phyloP scores from a whole-genome alignment of 2,329 filamentous ascomycete species.

The Epichloe elymi region DNA sequence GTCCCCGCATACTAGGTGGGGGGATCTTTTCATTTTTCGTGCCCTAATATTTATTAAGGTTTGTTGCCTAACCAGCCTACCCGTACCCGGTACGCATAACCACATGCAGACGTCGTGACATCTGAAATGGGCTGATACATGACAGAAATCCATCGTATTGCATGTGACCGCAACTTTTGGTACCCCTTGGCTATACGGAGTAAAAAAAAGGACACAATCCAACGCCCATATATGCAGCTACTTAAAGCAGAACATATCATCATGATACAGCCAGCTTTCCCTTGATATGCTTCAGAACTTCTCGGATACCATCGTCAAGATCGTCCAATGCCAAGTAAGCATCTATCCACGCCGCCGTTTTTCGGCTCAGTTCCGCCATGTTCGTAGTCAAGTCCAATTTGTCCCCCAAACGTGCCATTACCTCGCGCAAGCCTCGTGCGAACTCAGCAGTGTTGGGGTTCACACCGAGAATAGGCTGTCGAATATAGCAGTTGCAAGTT shows the following conservation, averaged over 20 bases:
- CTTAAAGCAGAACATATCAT: not conserved
- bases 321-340: conserved; percentile 33
- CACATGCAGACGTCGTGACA: not conserved
- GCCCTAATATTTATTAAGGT: not conserved
- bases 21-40: not conserved
- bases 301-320: conserved; percentile 42
- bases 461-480: conserved; percentile 55
- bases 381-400: conserved; percentile 32
- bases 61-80: not conserved
- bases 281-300: conserved; percentile 41
- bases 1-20: not conserved
- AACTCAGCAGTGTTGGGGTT: conserved; percentile 54
- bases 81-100: not conserved
- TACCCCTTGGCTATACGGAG: too few relatives aligned
- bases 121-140: too few relatives aligned
- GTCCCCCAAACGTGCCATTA: conserved; percentile 48
- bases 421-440: conserved; percentile 53
- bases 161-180: too few relatives aligned
- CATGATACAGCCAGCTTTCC: conserved; percentile 13
- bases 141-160: too few relatives aligned
- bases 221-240: not conserved
- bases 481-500: conserved; percentile 58
- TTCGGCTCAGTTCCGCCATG: conserved; percentile 30
- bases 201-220: too few relatives aligned
- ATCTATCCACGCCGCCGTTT: conserved; percentile 41